Evolutionary conservation across 305 asterid species (phyloP).

Genomic region (Rubia balearica): DNA sequence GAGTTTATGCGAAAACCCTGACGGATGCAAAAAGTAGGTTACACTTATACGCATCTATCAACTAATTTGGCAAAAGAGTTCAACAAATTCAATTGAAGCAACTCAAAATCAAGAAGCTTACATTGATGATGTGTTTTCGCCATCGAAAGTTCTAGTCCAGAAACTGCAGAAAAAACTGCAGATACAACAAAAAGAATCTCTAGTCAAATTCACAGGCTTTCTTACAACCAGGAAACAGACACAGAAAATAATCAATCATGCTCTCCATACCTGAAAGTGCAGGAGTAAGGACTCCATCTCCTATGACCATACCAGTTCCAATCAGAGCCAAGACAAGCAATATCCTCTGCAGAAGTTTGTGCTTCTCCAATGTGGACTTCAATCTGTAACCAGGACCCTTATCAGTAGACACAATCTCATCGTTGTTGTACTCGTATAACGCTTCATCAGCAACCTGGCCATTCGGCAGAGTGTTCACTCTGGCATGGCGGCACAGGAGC

Average conservation of each 20-base stretch:
- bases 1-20: not conserved
- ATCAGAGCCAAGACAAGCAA: conserved; percentile 64
- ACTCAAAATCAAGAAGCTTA: conserved; percentile 30
- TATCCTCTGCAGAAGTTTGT: conserved; percentile 45
- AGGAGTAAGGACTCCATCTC: conserved; percentile 89
- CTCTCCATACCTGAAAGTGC: conserved; percentile 63
- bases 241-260: not conserved
- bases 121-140: conserved; percentile 79
- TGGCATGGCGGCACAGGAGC: conserved; percentile 71
- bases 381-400: conserved; percentile 47
- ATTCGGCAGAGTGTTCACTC: conserved; percentile 65
- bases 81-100: not conserved
- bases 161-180: conserved; percentile 87
- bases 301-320: conserved; percentile 91
- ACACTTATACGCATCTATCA: not conserved
- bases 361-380: conserved; percentile 59
- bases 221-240: not conserved
- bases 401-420: conserved; percentile 39
- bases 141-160: conserved; percentile 81
- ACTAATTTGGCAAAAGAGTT: not conserved
- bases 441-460: conserved; percentile 84
- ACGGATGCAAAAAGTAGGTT: not conserved
- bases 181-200: conserved; percentile 14
- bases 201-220: not conserved
- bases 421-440: conserved; percentile 59